Evolutionary conservation across 2,329 filamentous ascomycete genomes (phyloP), one percentile per base, ranked within the genome.

Genomic region (Verticillium dahliae): DNA sequence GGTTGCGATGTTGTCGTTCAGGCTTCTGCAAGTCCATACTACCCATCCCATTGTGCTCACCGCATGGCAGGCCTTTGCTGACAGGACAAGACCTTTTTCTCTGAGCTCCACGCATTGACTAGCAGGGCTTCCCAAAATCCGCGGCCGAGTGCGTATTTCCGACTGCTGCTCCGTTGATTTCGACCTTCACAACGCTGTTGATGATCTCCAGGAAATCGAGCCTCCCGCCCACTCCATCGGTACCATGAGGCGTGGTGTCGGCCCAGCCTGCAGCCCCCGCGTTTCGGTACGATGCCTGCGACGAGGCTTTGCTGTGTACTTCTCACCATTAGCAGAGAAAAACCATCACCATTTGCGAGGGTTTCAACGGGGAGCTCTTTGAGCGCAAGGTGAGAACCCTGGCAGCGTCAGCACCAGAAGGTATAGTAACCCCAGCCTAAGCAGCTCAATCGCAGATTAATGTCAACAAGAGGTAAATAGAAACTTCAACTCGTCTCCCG

Each of bases 331-430:
- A 13, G 6, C 27, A 58, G 41, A 59, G 90, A 68, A 89, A 80
- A 67, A 90, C 89, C 57, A 80, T 93, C 63, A 82, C 82, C 67
- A 77, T 90, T 60, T 79, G 80, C 62, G 88, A 92, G 61, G 79
- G 92, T 65, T 91, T 91, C 71, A 78, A 90, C 70, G 81, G 85
- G 71, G 77, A 82, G 50, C 71, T 81, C 7, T 91, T 92, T 67
- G 89, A 91, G 75, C 70, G 74, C 50, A 90, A 89, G 73, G 75
- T 92, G 54, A 80, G 87, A 50, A 75, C 78, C 31, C 75, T 92
- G 57, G 87, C 83, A 9, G 67, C 74, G 57, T 58, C 13, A 58
- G 57, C 39, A 50, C 57, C 14, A 39, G 39, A 39, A 45, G 57
- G 38, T 34, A 41, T 33, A 27, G 38, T 14, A 31, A 10, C 71